A percentile compares a stretch with the other conserved stretches of the same genome.
Evolutionary conservation across 2,329 filamentous ascomycete genomes (phyloP).

Genomic region (Thelonectria discophora): DNA sequence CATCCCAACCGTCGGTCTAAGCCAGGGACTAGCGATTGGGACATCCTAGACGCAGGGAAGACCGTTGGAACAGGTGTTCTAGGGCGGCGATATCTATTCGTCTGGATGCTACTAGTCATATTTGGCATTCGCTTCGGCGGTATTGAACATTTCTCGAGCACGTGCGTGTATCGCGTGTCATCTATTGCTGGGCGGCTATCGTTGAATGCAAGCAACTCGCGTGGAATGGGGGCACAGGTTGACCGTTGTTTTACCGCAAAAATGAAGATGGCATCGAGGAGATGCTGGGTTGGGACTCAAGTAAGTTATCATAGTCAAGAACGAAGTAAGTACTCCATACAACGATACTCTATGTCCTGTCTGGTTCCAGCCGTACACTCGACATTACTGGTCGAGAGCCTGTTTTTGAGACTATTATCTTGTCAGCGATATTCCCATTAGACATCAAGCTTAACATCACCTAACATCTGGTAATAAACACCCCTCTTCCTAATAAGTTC

Average conservation of each 20-base stretch:
- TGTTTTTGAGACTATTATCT: slow-evolving; percentile 65
- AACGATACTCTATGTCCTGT: too few species aligned
- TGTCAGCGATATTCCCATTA: slow-evolving; percentile 33
- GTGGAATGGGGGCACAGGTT: too few species aligned
- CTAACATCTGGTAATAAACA: slow-evolving; percentile 67
- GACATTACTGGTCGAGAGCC: slow-evolving; percentile 59
- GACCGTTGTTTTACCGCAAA: too few species aligned
- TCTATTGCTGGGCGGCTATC: not conserved
- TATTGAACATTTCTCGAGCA: not conserved
- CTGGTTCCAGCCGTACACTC: too few species aligned
- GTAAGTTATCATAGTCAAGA: too few species aligned
- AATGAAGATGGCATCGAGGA: too few species aligned
- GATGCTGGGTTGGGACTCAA: too few species aligned
- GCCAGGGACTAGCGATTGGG: not conserved
- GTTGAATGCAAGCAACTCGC: too few species aligned
- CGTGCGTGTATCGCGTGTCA: not conserved
- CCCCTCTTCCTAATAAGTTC: slow-evolving; percentile 62
- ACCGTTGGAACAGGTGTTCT: not conserved
- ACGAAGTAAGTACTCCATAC: too few species aligned
- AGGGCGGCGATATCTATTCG: not conserved
- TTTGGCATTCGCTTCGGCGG: not conserved
- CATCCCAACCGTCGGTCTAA: too few species aligned
- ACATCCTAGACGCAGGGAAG: not conserved
- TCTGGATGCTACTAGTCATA: not conserved
- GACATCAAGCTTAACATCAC: slow-evolving; percentile 34